Conservation (phyloP, 176 grass and related monocot species). For the Lolium perenne region DNA sequence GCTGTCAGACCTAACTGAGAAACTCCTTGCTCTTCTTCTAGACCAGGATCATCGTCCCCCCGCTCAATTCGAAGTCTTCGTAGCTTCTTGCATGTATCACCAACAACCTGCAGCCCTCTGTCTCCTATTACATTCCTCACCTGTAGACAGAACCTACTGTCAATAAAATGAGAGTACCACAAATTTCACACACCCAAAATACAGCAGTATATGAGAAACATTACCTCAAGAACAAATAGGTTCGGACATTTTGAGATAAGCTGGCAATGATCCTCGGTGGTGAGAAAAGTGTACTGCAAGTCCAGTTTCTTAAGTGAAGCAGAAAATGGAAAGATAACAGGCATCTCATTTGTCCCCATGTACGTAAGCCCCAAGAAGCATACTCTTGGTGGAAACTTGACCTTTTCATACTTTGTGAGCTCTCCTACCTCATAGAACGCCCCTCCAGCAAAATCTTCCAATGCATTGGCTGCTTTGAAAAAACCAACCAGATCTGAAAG, state of each 20-base stretch:
- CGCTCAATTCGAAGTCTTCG: conserved; percentile 76
- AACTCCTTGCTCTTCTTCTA: conserved; percentile 86
- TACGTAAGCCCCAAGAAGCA: conserved; percentile 67
- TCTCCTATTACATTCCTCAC: conserved; percentile 90
- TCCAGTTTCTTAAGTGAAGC: conserved; percentile 79
- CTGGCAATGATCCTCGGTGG: conserved; percentile 86
- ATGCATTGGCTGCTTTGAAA: conserved; percentile 59
- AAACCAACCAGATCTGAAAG: conserved; percentile 68
- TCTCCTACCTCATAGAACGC: conserved; percentile 69
- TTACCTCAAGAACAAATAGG: conserved; percentile 86
- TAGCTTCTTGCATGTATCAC: conserved; percentile 78
- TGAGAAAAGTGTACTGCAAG: conserved; percentile 90
- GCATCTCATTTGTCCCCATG: conserved; percentile 82
- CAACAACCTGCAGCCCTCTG: conserved; percentile 74
- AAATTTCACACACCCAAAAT: conserved; percentile 11
- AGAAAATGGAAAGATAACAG: conserved; percentile 64
- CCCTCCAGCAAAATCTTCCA: conserved; percentile 92
- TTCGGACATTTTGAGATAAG: conserved; percentile 80
- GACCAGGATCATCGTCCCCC: conserved; percentile 86
- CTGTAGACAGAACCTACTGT: conserved; percentile 44
- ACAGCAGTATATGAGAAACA: conserved; percentile 19
- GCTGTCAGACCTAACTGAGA: conserved; percentile 76
- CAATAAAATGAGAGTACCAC: conserved; percentile 20
- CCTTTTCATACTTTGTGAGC: conserved; percentile 52
- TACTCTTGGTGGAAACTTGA: conserved; percentile 73